phyloP scores from a whole-genome alignment of 495 filamentous ascomycete genomes.

The Xylaria venustula region DNA sequence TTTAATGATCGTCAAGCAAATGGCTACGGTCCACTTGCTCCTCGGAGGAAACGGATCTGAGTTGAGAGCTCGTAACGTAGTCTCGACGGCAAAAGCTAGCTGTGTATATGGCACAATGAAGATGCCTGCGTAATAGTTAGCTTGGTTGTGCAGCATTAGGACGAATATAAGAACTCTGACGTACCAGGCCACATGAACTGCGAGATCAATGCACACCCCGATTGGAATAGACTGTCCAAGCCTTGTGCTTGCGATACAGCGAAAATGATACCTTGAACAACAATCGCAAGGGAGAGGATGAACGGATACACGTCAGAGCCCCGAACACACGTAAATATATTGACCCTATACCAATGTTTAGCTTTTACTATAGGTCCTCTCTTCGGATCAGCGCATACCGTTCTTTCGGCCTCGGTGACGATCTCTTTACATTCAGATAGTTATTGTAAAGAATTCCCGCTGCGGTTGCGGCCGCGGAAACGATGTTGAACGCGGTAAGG shows the following conservation, averaged over 20 bases:
- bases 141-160: not conserved
- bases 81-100: conserved; percentile 43
- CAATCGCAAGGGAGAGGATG: conserved; percentile 44
- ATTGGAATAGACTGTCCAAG: conserved; percentile 36
- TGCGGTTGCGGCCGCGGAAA: conserved; percentile 46
- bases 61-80: conserved; percentile 39
- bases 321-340: conserved; percentile 39
- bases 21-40: conserved; percentile 41
- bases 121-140: conserved; percentile 29
- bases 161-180: conserved; percentile 9
- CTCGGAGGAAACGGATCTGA: conserved; percentile 38
- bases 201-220: conserved; percentile 40
- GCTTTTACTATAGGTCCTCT: not conserved
- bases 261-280: conserved; percentile 46
- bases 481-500: conserved; percentile 46
- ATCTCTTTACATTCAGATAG: conserved; percentile 36
- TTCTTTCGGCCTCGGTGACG: conserved; percentile 13
- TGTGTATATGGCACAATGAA: conserved; percentile 50
- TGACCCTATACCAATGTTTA: conserved; percentile 17
- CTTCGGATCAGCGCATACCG: conserved; percentile 16
- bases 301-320: conserved; percentile 44
- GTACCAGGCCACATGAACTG: conserved; percentile 49
- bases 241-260: conserved; percentile 44
- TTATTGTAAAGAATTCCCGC: conserved; percentile 43
- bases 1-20: conserved; percentile 40